Percentiles rank a stretch among this genome's conserved stretches.
phyloP scores from a whole-genome alignment of 2,329 filamentous ascomycete species.

The Fusarium drepaniforme region DNA sequence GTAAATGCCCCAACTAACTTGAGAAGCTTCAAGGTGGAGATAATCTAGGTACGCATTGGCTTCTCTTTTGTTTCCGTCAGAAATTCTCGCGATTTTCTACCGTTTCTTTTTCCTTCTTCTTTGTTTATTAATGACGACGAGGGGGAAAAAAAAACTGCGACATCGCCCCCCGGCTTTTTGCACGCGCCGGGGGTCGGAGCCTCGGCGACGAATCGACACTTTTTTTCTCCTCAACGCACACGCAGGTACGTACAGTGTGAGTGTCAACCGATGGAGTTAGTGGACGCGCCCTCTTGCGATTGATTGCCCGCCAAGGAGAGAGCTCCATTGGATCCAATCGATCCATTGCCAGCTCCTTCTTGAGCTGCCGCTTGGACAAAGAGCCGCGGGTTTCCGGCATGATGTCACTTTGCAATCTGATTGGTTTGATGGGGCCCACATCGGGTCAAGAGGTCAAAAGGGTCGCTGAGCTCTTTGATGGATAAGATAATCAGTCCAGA shows the following conservation, averaged over 20 bases:
- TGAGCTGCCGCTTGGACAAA: conserved; percentile 10
- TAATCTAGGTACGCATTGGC: not conserved
- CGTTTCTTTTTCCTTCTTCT: not conserved
- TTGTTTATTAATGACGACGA: conserved; percentile 14
- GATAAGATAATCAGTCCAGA: conserved; percentile 36
- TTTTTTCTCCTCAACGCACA: not conserved
- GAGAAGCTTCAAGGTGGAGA: not conserved
- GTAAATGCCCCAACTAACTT: not conserved
- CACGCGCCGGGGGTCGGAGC: conserved; percentile 38
- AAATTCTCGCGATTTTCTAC: conserved; percentile 6
- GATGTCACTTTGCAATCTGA: conserved; percentile 31
- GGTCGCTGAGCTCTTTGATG: conserved; percentile 30
- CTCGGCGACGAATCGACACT: conserved; percentile 34
- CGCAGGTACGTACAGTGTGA: not conserved
- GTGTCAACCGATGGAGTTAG: not conserved
- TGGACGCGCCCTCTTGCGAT: conserved; percentile 5
- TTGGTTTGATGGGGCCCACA: conserved; percentile 24
- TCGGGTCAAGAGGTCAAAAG: conserved; percentile 10
- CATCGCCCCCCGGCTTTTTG: conserved; percentile 24
- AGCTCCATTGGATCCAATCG: not conserved
- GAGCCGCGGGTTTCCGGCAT: conserved; percentile 44
- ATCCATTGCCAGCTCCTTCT: not conserved
- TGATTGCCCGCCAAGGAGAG: not conserved
- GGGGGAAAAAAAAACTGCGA: conserved; percentile 11
- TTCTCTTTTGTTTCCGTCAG: not conserved